Conservation (phyloP, 208 protist species). For the Leishmania lainsoni region DNA sequence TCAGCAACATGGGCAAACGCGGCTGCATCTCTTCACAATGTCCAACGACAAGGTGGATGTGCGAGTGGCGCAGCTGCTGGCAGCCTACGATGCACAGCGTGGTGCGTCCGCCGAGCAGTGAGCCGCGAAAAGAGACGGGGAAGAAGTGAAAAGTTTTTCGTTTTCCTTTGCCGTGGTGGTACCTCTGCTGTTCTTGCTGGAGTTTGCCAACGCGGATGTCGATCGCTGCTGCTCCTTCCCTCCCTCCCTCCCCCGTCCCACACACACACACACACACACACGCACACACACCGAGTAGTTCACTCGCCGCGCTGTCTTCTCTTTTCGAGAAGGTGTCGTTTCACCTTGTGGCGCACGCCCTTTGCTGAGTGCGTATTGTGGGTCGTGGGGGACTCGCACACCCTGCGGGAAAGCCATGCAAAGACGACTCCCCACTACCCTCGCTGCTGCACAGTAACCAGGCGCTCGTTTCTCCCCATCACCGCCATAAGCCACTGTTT, state of each 20-base stretch:
- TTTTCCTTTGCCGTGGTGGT: neutral
- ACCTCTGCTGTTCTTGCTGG: neutral
- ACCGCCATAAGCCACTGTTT: neutral
- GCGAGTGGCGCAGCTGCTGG: slow-evolving; percentile 28
- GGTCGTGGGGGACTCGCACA: neutral
- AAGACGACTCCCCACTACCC: neutral
- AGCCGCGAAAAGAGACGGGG: neutral
- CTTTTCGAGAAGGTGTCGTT: neutral
- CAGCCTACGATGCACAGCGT: slow-evolving; percentile 15
- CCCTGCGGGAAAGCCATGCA: neutral
- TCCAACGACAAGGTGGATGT: slow-evolving; percentile 25
- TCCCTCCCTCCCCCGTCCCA: neutral
- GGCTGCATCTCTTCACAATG: slow-evolving; percentile 29
- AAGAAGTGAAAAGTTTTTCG: neutral
- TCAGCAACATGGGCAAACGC: neutral
- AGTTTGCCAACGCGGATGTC: neutral
- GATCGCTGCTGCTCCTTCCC: neutral
- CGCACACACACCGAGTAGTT: neutral
- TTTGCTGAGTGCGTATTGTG: neutral
- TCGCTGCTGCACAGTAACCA: neutral
- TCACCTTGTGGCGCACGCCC: neutral
- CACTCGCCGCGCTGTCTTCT: neutral
- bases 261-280: neutral
- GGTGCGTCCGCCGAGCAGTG: neutral
- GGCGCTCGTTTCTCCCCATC: neutral